phyloP scores from a whole-genome alignment of 352 stramenopile genomes.

The Globisporangium spinosum region DNA sequence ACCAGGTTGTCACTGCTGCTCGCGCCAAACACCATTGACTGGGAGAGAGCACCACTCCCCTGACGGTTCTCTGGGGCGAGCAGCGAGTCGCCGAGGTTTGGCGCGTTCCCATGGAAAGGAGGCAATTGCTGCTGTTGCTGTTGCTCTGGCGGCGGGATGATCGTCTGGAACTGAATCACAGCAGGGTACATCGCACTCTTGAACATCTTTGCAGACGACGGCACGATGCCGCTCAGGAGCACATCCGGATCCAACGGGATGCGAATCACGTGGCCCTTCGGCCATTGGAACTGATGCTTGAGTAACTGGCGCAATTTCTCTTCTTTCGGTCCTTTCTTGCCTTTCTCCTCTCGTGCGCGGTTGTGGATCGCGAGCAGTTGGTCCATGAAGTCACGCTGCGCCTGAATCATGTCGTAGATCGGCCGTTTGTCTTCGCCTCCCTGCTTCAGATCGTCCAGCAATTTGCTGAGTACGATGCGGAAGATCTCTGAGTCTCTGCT shows the following conservation, averaged over 20 bases:
- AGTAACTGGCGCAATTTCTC: conserved; percentile 89
- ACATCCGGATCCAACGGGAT: conserved; percentile 86
- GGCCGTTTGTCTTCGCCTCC: conserved; percentile 78
- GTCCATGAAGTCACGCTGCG: conserved; percentile 93
- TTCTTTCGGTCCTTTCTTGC: conserved; percentile 96
- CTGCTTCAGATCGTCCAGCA: conserved; percentile 93
- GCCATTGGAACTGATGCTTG: conserved; percentile 75
- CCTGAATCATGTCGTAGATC: conserved; percentile 90
- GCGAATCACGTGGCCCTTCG: conserved; percentile 72
- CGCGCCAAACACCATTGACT: conserved; percentile 46
- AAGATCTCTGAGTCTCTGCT: conserved; percentile 78
- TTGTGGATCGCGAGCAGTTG: conserved; percentile 92
- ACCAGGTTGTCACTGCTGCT: conserved; percentile 46
- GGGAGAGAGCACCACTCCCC: conserved; percentile 19
- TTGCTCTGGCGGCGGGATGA: conserved; percentile 50
- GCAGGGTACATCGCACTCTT: conserved; percentile 97
- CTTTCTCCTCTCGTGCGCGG: conserved; percentile 89
- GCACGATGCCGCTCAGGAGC: conserved; percentile 86
- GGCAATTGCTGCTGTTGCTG: conserved; percentile 18
- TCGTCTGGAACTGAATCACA: conserved; percentile 94
- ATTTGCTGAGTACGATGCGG: conserved; percentile 78
- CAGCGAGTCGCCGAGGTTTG: conserved; percentile 9
- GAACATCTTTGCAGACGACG: conserved; percentile 95
- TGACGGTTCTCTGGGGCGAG: conserved; percentile 9
- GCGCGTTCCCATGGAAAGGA: conserved; percentile 14